A percentile compares a stretch with the other conserved stretches of the same genome.
These are phyloP conservation scores for Perkinsus marinus DNA, from an alignment of 169 alveolate genomes.

Conservation along the genomic window DNA sequence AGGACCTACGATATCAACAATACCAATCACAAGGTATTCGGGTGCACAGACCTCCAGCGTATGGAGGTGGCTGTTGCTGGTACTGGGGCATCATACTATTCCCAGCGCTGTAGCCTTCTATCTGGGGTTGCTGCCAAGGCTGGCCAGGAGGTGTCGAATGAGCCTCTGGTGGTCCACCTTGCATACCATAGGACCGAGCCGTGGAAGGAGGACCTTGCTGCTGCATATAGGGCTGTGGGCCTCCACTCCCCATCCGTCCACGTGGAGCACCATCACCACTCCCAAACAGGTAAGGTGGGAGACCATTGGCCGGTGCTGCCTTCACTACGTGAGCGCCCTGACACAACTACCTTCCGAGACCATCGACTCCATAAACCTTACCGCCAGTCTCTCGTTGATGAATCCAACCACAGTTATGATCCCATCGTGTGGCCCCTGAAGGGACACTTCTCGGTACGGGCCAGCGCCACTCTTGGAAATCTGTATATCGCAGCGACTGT, in stretches of 20 bases:
- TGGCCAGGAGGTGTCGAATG: neutral
- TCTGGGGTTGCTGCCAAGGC: neutral
- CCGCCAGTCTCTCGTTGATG: neutral
- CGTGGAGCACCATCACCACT: neutral
- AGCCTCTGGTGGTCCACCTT: neutral
- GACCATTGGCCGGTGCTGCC: neutral
- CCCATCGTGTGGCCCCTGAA: neutral
- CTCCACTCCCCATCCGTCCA: neutral
- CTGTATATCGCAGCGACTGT: neutral
- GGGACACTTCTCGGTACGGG: neutral
- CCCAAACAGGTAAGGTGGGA: neutral
- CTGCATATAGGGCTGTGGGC: neutral
- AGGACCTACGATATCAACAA: neutral
- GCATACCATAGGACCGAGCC: neutral
- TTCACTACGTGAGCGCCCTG: neutral
- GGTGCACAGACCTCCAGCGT: neutral
- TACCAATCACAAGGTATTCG: neutral
- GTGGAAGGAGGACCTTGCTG: neutral
- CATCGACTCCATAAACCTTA: too few species aligned
- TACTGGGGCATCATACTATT: neutral
- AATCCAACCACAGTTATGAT: neutral
- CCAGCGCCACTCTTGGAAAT: neutral
- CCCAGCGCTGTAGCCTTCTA: neutral
- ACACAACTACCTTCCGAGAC: too few species aligned
- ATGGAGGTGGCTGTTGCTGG: neutral